A percentile compares a stretch with the other conserved stretches of the same genome.
Evolutionary conservation across 2,329 filamentous ascomycete species (phyloP).

Genomic region (Fusarium phyllophilum): DNA sequence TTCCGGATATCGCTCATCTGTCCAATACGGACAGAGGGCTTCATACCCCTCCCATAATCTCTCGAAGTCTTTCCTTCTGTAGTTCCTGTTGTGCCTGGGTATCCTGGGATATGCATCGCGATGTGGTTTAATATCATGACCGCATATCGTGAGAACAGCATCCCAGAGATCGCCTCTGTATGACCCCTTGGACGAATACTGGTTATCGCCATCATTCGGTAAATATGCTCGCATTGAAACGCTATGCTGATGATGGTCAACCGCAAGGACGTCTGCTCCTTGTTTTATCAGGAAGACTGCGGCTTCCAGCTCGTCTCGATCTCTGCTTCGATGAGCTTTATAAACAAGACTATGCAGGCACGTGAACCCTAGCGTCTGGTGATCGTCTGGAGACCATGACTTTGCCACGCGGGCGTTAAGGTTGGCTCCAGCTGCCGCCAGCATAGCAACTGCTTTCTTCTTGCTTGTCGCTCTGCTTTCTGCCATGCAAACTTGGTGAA

Average conservation of each 20-base stretch:
- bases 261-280: neutral
- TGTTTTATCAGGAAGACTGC: neutral
- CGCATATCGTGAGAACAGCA: slow-evolving; percentile 8
- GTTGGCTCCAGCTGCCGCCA: neutral
- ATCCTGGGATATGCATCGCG: slow-evolving; percentile 1
- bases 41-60: slow-evolving; percentile 16
- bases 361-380: neutral
- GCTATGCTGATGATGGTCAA: slow-evolving; percentile 2
- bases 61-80: slow-evolving; percentile 21
- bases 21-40: slow-evolving; percentile 24
- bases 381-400: slow-evolving; percentile 16
- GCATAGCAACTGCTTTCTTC: slow-evolving; percentile 3
- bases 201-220: slow-evolving; percentile 1
- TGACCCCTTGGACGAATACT: slow-evolving; percentile 6
- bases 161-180: slow-evolving; percentile 33
- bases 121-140: neutral
- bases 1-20: slow-evolving; percentile 7
- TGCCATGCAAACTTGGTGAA: slow-evolving; percentile 10
- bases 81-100: slow-evolving; percentile 4
- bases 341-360: slow-evolving; percentile 11
- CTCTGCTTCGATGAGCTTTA: neutral
- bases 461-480: neutral
- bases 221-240: slow-evolving; percentile 7
- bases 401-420: neutral
- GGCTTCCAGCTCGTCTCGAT: neutral